Conservation (phyloP, 83 land plant genomes). For the Thuja plicata region DNA sequence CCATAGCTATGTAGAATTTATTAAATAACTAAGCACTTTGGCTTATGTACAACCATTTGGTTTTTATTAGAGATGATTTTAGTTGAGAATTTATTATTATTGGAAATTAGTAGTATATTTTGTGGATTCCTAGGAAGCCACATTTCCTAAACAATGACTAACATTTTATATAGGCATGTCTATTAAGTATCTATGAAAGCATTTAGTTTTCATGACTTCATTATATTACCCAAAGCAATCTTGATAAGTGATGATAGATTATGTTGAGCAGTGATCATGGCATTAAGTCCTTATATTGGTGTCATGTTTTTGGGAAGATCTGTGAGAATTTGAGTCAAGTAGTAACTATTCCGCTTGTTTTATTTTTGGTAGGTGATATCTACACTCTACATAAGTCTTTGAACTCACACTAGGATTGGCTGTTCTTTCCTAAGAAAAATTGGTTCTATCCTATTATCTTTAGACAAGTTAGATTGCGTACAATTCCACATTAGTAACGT, state of each 20-base stretch:
- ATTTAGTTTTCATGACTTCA: background rate
- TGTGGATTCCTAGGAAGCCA: background rate
- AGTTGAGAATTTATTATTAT: background rate
- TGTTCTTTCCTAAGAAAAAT: too few relatives aligned
- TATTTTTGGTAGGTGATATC: too few relatives aligned
- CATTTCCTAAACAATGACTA: background rate
- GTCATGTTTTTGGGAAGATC: too few relatives aligned
- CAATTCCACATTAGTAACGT: too few relatives aligned
- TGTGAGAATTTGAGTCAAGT: too few relatives aligned
- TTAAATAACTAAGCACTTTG: background rate
- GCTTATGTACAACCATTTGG: background rate
- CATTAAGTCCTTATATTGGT: too few relatives aligned
- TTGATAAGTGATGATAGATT: background rate
- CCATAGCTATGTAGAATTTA: background rate
- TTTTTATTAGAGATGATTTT: background rate
- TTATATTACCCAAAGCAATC: background rate
- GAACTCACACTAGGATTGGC: too few relatives aligned
- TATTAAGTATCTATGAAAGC: background rate
- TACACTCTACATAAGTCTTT: too few relatives aligned
- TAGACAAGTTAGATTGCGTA: too few relatives aligned
- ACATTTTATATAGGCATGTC: background rate
- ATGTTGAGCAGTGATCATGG: too few relatives aligned
- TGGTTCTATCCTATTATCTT: too few relatives aligned
- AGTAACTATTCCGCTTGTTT: too few relatives aligned
- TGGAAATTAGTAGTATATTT: background rate